Percentiles rank a stretch among this genome's conserved stretches.
Evolutionary conservation across 2,329 filamentous ascomycete genomes (phyloP).

Genomic region (Dothistroma septosporum): DNA sequence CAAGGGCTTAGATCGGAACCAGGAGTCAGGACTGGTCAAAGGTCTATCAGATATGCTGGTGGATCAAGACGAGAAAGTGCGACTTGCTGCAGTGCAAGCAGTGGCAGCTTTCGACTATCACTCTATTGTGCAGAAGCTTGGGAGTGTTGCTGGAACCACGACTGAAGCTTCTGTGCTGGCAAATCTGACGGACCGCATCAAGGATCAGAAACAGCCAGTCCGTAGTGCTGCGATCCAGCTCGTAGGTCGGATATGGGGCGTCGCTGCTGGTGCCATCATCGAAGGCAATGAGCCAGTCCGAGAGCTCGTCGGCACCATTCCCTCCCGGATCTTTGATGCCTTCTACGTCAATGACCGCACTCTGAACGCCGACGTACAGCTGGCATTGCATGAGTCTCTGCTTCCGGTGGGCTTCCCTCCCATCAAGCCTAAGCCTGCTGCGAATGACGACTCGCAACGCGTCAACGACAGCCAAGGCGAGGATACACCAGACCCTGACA

Average conservation of each 20-base stretch:
- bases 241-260: constrained; percentile 86
- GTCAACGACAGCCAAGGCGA: constrained; percentile 54
- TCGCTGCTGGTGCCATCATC: constrained; percentile 80
- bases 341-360: constrained; percentile 88
- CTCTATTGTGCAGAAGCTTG: constrained; percentile 78
- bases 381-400: constrained; percentile 79
- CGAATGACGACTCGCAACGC: constrained; percentile 56
- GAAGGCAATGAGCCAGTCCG: constrained; percentile 73
- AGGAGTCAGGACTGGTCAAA: constrained; percentile 70
- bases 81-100: constrained; percentile 80
- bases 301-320: constrained; percentile 72
- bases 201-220: constrained; percentile 77
- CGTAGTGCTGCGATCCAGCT: constrained; percentile 83
- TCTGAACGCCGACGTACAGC: constrained; percentile 77
- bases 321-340: constrained; percentile 77
- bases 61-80: constrained; percentile 86
- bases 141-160: constrained; percentile 67
- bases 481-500: constrained; percentile 61
- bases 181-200: constrained; percentile 79
- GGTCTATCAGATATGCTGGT: constrained; percentile 71
- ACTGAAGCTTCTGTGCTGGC: constrained; percentile 74
- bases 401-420: constrained; percentile 86
- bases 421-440: constrained; percentile 49
- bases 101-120: constrained; percentile 76
- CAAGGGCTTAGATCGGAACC: constrained; percentile 77